Evolutionary conservation across 140 eudicot genomes (phyloP).

Genomic region (Erigeron philadelphicus): DNA sequence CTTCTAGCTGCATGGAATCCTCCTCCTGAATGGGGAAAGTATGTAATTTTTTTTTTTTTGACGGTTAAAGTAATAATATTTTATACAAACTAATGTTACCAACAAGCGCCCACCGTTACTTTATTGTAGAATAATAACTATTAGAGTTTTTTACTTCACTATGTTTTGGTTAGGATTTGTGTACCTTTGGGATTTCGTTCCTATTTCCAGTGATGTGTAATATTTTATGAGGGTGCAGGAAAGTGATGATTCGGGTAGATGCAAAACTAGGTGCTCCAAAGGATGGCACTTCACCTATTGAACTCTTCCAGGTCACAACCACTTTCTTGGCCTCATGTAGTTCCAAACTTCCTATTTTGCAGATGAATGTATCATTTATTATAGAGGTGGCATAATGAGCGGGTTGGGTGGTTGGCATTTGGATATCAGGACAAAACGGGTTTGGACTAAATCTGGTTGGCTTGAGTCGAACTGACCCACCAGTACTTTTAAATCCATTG

Average conservation of each 20-base stretch:
- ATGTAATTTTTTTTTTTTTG: slow-evolving; percentile 28
- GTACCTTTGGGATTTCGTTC: background rate
- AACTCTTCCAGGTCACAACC: slow-evolving; percentile 64
- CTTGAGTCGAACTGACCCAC: too few species aligned
- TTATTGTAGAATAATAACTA: background rate
- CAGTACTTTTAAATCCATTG: too few species aligned
- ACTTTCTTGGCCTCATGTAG: background rate
- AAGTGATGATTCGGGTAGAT: slow-evolving; percentile 94
- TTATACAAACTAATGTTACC: background rate
- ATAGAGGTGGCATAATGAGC: background rate
- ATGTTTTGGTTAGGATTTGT: slow-evolving; percentile 3
- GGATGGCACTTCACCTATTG: slow-evolving; percentile 85
- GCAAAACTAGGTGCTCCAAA: slow-evolving; percentile 83
- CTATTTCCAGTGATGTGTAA: slow-evolving; percentile 16
- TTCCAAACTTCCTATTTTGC: background rate
- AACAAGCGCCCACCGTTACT: background rate
- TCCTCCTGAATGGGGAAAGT: slow-evolving; percentile 99
- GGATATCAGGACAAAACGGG: background rate
- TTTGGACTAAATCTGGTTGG: background rate
- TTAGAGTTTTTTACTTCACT: slow-evolving; percentile 14
- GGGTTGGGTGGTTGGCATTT: background rate
- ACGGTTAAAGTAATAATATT: background rate
- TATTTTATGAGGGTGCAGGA: slow-evolving; percentile 45
- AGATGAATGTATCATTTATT: slow-evolving; percentile 1
- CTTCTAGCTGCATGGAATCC: slow-evolving; percentile 95